Percentiles rank a stretch among this genome's conserved stretches.
Conservation (phyloP, 441 rosid species). For the Metrosideros polymorpha region DNA sequence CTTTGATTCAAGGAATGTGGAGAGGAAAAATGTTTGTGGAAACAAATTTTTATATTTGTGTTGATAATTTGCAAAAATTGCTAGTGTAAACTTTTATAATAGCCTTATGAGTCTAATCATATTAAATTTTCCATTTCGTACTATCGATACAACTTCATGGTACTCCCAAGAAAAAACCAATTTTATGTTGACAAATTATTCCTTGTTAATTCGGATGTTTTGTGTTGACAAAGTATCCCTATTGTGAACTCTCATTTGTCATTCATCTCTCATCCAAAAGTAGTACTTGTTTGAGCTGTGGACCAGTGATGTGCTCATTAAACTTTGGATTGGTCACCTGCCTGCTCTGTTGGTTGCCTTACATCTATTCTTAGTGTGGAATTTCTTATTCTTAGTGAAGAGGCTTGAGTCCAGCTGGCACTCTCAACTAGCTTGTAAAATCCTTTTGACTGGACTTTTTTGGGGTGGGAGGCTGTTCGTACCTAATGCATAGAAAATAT, state of each 20-base stretch:
- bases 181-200: not conserved
- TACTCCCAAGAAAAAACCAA: not conserved
- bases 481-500: not conserved
- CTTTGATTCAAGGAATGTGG: not conserved
- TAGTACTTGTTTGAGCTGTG: not conserved
- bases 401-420: not conserved
- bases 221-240: not conserved
- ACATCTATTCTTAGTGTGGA: not conserved
- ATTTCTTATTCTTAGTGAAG: not conserved
- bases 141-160: not conserved
- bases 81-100: not conserved
- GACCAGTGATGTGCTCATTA: not conserved
- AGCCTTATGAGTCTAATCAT: not conserved
- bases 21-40: not conserved
- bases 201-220: not conserved
- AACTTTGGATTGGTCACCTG: not conserved
- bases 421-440: not conserved
- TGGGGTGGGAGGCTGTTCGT: not conserved
- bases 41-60: not conserved
- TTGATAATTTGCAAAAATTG: not conserved
- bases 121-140: not conserved
- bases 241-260: not conserved
- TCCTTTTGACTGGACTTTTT: not conserved
- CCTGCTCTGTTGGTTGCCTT: not conserved
- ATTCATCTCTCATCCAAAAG: not conserved